Evolutionary conservation across 768 basidiomycete genomes (phyloP), one percentile per base, ranked within the genome.

Genomic region (Russula sp.): DNA sequence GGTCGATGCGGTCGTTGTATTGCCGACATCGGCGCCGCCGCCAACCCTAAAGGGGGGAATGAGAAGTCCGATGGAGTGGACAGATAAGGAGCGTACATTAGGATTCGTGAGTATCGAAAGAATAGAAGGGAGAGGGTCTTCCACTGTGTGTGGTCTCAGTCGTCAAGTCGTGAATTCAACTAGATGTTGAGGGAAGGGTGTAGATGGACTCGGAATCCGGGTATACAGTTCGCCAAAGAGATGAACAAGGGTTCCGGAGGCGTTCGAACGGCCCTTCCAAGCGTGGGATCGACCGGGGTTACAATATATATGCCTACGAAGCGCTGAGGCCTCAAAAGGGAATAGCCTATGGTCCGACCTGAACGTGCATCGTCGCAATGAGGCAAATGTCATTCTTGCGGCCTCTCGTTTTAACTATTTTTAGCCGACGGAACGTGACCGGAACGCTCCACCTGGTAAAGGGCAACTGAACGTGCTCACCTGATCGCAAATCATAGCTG

Each of bases 1-100:
- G 0, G 90, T 91, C 34, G 92, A 89, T 62, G 91, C 87, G 59
- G 80, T 79, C 42, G 73, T 73, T 3, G 88, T 81, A 16, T 78
- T 50, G 8, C 3, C 28, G 28, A 30, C 28, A n/a, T n/a, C n/a
- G n/a, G n/a, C n/a, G n/a, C n/a, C n/a, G n/a, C n/a, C n/a, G n/a
- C n/a, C n/a, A n/a, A n/a, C n/a, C n/a, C n/a, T n/a, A n/a, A n/a
- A 30, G 28, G 51, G 34, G 1, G 42, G 40, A 20, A 61, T 66
- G 16, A 61, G 42, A 46, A 13, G 28, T 36, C 28, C n/a, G 16
- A 38, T 9, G 18, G 49, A 34, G 28, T 13, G 8, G n/a, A 56
- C 8, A 3, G 11, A n/a, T 22, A 32, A 60, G 9, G 26, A 22
- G 42, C 64, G 36, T 38, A 65, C 66, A 67, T 67, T 55, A 10